Conservation (phyloP, 2,329 filamentous ascomycete genomes). For the Didymella keratinophila region DNA sequence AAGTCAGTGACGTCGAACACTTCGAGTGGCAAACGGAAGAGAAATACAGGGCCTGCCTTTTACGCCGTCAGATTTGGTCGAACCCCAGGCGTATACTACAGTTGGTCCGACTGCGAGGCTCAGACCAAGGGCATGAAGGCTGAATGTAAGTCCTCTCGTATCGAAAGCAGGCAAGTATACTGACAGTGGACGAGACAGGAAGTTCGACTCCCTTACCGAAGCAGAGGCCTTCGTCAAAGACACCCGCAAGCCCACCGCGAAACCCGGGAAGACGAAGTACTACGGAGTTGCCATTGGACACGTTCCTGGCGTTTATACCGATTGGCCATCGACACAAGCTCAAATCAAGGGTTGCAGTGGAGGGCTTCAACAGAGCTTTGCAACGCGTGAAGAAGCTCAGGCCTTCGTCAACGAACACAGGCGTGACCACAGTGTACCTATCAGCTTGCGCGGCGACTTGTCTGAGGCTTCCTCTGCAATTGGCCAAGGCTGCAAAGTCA, state of each 20-base stretch:
- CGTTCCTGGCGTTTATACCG: conserved; percentile 68
- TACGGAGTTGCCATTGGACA: conserved; percentile 68
- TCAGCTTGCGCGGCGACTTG: conserved; percentile 39
- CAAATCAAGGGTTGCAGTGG: conserved; percentile 78
- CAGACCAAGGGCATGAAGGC: conserved; percentile 67
- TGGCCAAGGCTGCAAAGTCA: conserved; percentile 21
- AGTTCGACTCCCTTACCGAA: conserved; percentile 75
- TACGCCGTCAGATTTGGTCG: conserved; percentile 70
- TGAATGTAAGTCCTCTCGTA: conserved; percentile 40
- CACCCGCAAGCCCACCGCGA: conserved; percentile 52
- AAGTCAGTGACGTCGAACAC: conserved; percentile 36
- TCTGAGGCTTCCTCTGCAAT: conserved; percentile 38
- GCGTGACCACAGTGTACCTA: conserved; percentile 39
- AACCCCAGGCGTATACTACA: conserved; percentile 68
- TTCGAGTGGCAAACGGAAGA: conserved; percentile 63
- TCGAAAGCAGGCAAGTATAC: neutral
- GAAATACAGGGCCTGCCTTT: conserved; percentile 61
- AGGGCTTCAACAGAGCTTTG: conserved; percentile 62
- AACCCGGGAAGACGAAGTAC: conserved; percentile 59
- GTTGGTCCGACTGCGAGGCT: conserved; percentile 67
- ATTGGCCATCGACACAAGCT: conserved; percentile 73
- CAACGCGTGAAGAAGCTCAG: conserved; percentile 72
- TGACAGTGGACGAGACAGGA: conserved; percentile 69
- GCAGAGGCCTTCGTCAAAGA: conserved; percentile 80
- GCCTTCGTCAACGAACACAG: conserved; percentile 67